Conservation (phyloP, 2,329 filamentous ascomycete genomes). For the Trichophyton schoenleinii region DNA sequence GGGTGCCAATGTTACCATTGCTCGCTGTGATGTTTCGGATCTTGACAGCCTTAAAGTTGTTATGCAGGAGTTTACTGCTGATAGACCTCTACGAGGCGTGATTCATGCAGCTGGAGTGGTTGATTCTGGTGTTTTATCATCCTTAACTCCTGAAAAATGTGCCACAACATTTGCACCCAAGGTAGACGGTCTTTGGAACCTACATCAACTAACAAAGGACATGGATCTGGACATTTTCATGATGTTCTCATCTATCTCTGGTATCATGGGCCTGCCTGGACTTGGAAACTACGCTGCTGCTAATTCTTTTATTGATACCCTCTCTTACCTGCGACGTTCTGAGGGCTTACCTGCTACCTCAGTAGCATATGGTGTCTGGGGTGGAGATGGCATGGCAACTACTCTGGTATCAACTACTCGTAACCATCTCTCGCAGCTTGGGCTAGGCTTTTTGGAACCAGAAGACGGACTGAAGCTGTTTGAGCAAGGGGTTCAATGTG, state of each 20-base stretch:
- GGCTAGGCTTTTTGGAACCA: not conserved
- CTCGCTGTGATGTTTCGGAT: conserved; percentile 12
- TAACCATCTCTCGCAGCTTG: conserved; percentile 30
- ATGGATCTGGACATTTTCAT: conserved; percentile 16
- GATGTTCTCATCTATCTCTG: conserved; percentile 9
- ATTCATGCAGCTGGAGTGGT: conserved; percentile 11
- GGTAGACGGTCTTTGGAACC: conserved; percentile 16
- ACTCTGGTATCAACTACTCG: not conserved
- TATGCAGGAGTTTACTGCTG: conserved; percentile 1
- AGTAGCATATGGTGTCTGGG: conserved; percentile 1
- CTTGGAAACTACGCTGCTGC: conserved; percentile 11
- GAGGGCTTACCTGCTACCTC: conserved; percentile 3
- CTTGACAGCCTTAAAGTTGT: conserved; percentile 5
- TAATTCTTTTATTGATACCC: conserved; percentile 11
- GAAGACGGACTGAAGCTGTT: not conserved
- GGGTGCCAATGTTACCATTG: conserved; percentile 10
- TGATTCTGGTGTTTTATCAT: not conserved
- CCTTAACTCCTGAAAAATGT: conserved; percentile 5
- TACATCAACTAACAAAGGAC: conserved; percentile 9
- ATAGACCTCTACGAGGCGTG: not conserved
- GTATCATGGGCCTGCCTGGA: conserved; percentile 1
- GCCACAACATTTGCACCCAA: conserved; percentile 20
- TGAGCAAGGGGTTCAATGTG: not conserved
- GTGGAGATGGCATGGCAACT: conserved; percentile 1
- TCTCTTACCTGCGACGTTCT: conserved; percentile 12